These are phyloP conservation scores for Leavenworthia alabamica DNA, from an alignment of 345 rosid species.

Conservation along the genomic window DNA sequence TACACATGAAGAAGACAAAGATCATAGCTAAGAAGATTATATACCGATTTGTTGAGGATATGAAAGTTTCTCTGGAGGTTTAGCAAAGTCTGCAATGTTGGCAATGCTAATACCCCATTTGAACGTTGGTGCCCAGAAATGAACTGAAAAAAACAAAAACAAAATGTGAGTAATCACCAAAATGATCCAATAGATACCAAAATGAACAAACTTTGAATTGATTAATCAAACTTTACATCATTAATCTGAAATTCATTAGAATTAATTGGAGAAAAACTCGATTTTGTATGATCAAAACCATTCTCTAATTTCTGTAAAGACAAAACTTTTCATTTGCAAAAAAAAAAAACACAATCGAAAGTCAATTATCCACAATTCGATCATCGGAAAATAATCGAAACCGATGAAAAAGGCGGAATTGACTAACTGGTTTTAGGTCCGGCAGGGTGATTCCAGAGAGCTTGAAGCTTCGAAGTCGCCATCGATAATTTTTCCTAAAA, in stretches of 20 bases:
- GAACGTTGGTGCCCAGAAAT: slow-evolving; percentile 56
- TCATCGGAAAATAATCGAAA: background rate
- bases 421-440: slow-evolving; percentile 93
- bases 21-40: background rate
- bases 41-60: slow-evolving; percentile 45
- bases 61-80: slow-evolving; percentile 45
- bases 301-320: too few relatives aligned
- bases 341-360: background rate
- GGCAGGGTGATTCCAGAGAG: slow-evolving; percentile 93
- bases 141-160: slow-evolving; percentile 47
- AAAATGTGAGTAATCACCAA: background rate
- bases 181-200: background rate
- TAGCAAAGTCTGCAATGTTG: slow-evolving; percentile 43
- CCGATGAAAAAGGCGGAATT: background rate
- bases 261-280: too few relatives aligned
- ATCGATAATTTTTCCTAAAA: slow-evolving; percentile 20
- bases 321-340: too few relatives aligned
- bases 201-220: background rate
- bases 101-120: slow-evolving; percentile 52
- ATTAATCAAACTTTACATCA: too few relatives aligned
- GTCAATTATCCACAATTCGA: slow-evolving; percentile 13
- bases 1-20: too few relatives aligned
- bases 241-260: too few relatives aligned
- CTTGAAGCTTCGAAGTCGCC: slow-evolving; percentile 83
- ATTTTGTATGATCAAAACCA: too few relatives aligned